These are phyloP conservation scores for Termitomyces sp. DNA, from an alignment of 768 basidiomycete species.

Conservation along the genomic window DNA sequence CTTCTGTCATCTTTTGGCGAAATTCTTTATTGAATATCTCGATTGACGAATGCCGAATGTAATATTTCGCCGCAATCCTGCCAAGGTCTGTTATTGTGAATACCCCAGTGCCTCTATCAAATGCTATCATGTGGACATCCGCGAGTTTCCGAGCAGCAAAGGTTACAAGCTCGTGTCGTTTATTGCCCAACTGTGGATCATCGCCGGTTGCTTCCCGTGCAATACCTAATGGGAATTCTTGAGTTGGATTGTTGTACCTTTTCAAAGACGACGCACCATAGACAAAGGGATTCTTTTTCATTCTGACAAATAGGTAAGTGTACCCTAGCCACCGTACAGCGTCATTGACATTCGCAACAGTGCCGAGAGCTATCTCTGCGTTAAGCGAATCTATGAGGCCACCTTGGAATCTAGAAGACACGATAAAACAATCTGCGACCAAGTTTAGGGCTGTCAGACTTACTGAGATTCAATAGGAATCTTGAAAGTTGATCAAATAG, in stretches of 20 bases:
- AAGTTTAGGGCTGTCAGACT: conserved; percentile 19
- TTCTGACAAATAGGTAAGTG: conserved; percentile 93
- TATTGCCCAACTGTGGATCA: conserved; percentile 71
- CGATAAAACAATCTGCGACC: conserved; percentile 2
- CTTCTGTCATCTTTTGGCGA: conserved; percentile 84
- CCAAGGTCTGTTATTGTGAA: conserved; percentile 87
- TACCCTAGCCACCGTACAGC: conserved; percentile 95
- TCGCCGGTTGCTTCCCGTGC: conserved; percentile 60
- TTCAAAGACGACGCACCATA: conserved; percentile 55
- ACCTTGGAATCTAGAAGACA: conserved; percentile 55
- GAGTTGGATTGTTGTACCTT: neutral
- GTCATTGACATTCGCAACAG: conserved; percentile 82
- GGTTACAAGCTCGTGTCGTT: conserved; percentile 64
- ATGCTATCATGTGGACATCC: conserved; percentile 77
- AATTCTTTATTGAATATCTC: conserved; percentile 84
- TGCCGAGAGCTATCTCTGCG: conserved; percentile 93
- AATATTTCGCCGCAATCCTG: conserved; percentile 96
- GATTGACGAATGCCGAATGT: conserved; percentile 82
- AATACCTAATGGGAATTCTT: conserved; percentile 44
- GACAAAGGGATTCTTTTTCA: conserved; percentile 85
- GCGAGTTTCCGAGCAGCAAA: conserved; percentile 66
- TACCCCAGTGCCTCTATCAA: conserved; percentile 51
- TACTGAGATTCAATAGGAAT: conserved; percentile 96
- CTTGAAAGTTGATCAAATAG: conserved; percentile 36
- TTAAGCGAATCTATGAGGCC: conserved; percentile 92